Evolutionary conservation across 2,329 filamentous ascomycete species (phyloP).

Genomic region (Botrytis squamosa): DNA sequence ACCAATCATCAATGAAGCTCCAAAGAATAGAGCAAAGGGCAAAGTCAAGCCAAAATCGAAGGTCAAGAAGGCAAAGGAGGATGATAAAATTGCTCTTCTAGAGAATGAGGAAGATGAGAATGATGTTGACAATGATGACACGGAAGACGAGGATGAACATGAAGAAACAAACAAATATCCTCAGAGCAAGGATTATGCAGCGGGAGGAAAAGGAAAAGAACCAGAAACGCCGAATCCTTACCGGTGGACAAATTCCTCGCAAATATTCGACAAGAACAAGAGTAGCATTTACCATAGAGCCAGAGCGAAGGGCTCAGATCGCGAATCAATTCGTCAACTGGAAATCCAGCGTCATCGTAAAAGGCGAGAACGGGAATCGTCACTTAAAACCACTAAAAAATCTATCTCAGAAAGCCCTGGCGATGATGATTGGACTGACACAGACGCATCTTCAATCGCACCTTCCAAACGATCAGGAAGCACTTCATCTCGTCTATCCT

Average conservation of each 20-base stretch:
- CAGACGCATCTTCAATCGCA: constrained; percentile 10
- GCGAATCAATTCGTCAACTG: constrained; percentile 7
- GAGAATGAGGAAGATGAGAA: background rate
- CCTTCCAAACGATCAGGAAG: background rate
- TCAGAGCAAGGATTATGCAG: background rate
- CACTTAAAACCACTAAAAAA: background rate
- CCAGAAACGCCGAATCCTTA: constrained; percentile 1
- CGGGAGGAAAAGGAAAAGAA: background rate
- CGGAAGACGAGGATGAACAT: background rate
- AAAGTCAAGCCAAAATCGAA: background rate
- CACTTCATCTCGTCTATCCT: constrained; percentile 10
- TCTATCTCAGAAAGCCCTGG: background rate
- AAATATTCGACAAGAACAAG: background rate
- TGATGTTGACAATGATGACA: background rate
- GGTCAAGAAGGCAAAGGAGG: background rate
- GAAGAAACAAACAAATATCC: background rate
- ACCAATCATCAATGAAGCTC: background rate
- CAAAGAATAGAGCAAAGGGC: background rate
- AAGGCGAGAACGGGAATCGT: background rate
- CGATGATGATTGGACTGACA: constrained; percentile 16
- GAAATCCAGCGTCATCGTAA: constrained; percentile 10
- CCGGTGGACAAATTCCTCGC: background rate
- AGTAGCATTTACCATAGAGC: constrained; percentile 9
- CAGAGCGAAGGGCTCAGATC: background rate
- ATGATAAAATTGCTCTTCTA: constrained; percentile 12